A percentile compares a stretch with the other conserved stretches of the same genome.
Evolutionary conservation across 306 rosid species (phyloP).

Genomic region (Cicer judaicum): DNA sequence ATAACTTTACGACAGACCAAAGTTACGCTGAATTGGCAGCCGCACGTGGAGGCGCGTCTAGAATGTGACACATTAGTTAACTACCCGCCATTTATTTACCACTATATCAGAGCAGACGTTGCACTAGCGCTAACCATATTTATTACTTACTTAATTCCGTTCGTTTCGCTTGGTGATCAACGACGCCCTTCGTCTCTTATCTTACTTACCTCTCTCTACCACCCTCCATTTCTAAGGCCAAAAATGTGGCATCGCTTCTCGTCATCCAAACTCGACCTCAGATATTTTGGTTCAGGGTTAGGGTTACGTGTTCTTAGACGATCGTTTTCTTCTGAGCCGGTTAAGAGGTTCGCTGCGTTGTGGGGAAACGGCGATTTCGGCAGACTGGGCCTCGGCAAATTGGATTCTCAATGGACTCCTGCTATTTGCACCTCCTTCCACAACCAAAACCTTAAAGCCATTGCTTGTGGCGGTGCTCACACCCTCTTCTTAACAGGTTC

Average conservation of each 20-base stretch:
- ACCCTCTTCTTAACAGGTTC: conserved; percentile 89
- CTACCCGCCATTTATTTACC: no score
- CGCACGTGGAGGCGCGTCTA: no score
- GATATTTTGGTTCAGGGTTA: conserved; percentile 32
- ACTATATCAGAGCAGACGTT: no score
- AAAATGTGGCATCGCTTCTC: conserved; percentile 52
- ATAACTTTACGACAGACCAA: no score
- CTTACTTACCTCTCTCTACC: background rate
- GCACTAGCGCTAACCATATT: background rate
- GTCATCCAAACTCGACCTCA: conserved; percentile 31
- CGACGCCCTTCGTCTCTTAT: background rate
- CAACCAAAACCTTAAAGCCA: conserved; percentile 53
- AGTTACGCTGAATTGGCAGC: no score
- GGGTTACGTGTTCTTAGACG: conserved; percentile 38
- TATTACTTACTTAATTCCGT: background rate
- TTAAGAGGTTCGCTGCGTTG: conserved; percentile 68
- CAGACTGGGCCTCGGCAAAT: conserved; percentile 74
- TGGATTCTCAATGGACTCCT: conserved; percentile 90
- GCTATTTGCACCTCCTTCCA: conserved; percentile 58
- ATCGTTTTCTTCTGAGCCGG: conserved; percentile 50
- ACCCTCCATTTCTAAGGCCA: background rate
- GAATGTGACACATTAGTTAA: no score
- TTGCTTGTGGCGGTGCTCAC: conserved; percentile 98
- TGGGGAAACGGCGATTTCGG: conserved; percentile 97
- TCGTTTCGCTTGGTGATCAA: background rate